Evolutionary conservation across 805 yeast genomes (phyloP).

Genomic region (Gaillardinia entomophila): DNA sequence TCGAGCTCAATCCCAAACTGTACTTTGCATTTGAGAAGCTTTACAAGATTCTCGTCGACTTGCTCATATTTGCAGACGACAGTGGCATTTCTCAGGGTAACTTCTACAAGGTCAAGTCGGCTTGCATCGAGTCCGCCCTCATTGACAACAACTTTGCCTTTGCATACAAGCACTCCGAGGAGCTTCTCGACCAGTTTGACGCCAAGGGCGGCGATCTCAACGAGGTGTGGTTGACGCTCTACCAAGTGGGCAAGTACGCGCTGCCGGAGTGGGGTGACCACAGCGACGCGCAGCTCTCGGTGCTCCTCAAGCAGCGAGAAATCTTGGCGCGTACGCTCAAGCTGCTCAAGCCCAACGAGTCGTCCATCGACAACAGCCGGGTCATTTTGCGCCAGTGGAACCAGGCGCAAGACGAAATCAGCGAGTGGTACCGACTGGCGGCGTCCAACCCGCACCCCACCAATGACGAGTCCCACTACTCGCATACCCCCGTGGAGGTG

Average conservation of each 20-base stretch:
- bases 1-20: constrained; percentile 51
- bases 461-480: constrained; percentile 11
- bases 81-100: constrained; percentile 1
- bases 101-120: constrained; percentile 30
- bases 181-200: constrained; percentile 25
- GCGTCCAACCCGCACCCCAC: neutral
- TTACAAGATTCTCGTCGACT: constrained; percentile 31
- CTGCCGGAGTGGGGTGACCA: constrained; percentile 19
- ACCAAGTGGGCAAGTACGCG: constrained; percentile 60
- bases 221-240: constrained; percentile 63
- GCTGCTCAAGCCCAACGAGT: constrained; percentile 19
- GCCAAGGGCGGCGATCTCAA: constrained; percentile 11
- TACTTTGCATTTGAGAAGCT: constrained; percentile 42
- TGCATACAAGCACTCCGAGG: constrained; percentile 44
- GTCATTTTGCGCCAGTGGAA: constrained; percentile 63
- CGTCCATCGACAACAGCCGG: constrained; percentile 51
- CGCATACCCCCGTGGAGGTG: constrained; percentile 28
- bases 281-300: constrained; percentile 11
- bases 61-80: constrained; percentile 27
- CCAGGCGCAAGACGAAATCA: constrained; percentile 33
- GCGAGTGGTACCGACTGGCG: constrained; percentile 11
- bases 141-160: constrained; percentile 55
- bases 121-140: constrained; percentile 65
- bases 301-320: constrained; percentile 45
- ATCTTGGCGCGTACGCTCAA: constrained; percentile 48